Evolutionary conservation across 108 stramenopile genomes (phyloP).

Genomic region (Discostella stelligeroides): DNA sequence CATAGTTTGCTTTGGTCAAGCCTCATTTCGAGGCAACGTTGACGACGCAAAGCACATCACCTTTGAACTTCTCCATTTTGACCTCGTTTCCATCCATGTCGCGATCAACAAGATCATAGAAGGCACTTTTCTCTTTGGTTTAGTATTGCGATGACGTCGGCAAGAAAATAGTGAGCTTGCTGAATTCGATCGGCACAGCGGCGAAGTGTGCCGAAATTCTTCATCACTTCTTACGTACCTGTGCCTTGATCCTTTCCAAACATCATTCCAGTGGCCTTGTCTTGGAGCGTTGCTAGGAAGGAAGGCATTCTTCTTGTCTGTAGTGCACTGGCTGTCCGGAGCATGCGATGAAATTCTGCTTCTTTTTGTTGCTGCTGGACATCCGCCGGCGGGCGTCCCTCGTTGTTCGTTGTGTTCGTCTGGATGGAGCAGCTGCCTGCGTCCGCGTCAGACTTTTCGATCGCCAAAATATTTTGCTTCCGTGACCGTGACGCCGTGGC

Average conservation of each 20-base stretch:
- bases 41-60: constrained; percentile 70
- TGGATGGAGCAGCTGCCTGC: too few relatives aligned
- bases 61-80: constrained; percentile 54
- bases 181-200: not conserved
- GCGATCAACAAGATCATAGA: constrained; percentile 57
- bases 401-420: too few relatives aligned
- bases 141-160: too few relatives aligned
- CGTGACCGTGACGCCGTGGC: too few relatives aligned
- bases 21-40: constrained; percentile 82
- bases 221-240: constrained; percentile 7
- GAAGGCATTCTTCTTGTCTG: constrained; percentile 22
- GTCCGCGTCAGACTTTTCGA: too few relatives aligned
- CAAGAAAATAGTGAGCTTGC: too few relatives aligned
- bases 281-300: constrained; percentile 29
- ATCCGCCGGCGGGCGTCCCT: too few relatives aligned
- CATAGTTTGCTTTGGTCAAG: constrained; percentile 54
- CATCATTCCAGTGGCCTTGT: constrained; percentile 15
- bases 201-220: not conserved
- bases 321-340: not conserved
- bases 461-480: too few relatives aligned
- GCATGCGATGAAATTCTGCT: too few relatives aligned
- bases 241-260: constrained; percentile 37
- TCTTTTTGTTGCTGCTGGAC: too few relatives aligned
- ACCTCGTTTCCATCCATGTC: constrained; percentile 59
- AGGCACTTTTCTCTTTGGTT: constrained; percentile 33